Percentiles rank a stretch among this genome's conserved stretches.
These are phyloP conservation scores for Mucor racemosus DNA, from an alignment of 371 early-diverging fungal genomes.

Conservation along the genomic window DNA sequence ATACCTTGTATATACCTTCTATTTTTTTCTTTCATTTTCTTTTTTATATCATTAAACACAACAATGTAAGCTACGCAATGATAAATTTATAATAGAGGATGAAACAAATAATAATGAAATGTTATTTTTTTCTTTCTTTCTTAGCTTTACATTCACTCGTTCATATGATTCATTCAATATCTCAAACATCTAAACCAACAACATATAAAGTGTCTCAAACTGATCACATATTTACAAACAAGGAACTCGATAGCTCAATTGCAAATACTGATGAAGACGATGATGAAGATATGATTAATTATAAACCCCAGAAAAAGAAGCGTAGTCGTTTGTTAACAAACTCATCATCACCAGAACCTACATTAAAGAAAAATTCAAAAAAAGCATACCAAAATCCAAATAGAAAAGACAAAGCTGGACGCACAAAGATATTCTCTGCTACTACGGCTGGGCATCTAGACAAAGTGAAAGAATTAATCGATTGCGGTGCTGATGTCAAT, in stretches of 20 bases:
- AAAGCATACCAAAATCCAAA: slow-evolving; percentile 43
- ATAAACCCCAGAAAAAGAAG: slow-evolving; percentile 2
- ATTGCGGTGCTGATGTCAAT: slow-evolving; percentile 60
- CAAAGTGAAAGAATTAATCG: slow-evolving; percentile 50
- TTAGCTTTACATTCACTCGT: not conserved
- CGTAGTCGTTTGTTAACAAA: not conserved
- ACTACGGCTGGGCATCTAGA: slow-evolving; percentile 57
- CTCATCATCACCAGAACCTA: slow-evolving; percentile 23
- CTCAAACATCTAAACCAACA: not conserved
- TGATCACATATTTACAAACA: not conserved
- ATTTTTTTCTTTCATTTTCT: not conserved
- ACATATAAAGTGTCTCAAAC: not conserved
- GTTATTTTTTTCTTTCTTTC: not conserved
- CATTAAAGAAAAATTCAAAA: slow-evolving; percentile 7
- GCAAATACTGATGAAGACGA: slow-evolving; percentile 12
- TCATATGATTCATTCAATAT: slow-evolving; percentile 1
- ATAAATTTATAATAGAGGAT: not conserved
- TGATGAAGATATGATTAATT: slow-evolving; percentile 17
- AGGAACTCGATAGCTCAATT: not conserved
- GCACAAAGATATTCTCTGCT: slow-evolving; percentile 60
- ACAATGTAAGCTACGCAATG: not conserved
- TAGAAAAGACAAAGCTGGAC: slow-evolving; percentile 62
- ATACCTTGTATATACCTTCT: slow-evolving; percentile 19
- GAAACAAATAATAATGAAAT: not conserved
- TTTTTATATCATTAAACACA: not conserved